Conservation (phyloP, 495 filamentous ascomycete species). For the Penicillium cataractarum region DNA sequence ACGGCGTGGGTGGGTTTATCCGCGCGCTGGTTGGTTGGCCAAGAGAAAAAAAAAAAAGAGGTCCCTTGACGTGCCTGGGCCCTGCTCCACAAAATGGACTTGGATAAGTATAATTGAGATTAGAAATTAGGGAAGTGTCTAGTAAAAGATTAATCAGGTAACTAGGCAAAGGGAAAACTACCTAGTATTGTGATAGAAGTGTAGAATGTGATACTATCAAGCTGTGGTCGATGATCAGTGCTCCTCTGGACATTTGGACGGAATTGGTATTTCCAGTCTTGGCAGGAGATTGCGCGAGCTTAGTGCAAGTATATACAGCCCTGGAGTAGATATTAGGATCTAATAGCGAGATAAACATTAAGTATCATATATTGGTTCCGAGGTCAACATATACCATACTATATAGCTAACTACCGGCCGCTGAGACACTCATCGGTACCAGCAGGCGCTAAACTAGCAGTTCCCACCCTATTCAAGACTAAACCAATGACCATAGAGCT, state of each 20-base stretch:
- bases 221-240: neutral
- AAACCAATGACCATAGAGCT: neutral
- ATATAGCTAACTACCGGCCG: neutral
- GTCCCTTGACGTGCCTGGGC: conserved; percentile 8
- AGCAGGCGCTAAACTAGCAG: neutral
- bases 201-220: neutral
- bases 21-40: neutral
- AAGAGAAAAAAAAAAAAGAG: neutral
- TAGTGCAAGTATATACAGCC: neutral
- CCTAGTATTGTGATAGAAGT: neutral
- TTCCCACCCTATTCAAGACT: neutral
- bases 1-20: neutral
- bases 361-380: too few species aligned
- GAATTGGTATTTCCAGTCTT: conserved; percentile 18
- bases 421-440: neutral
- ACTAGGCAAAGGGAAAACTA: neutral
- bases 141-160: neutral
- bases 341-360: neutral
- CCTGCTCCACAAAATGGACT: neutral
- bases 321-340: neutral
- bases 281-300: conserved; percentile 2
- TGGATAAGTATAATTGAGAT: neutral
- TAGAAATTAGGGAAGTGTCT: neutral
- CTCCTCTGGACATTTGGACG: conserved; percentile 10
- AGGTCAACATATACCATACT: too few species aligned